Conservation (phyloP, 176 grass and related monocot genomes). For the Pontederia crassipes region DNA sequence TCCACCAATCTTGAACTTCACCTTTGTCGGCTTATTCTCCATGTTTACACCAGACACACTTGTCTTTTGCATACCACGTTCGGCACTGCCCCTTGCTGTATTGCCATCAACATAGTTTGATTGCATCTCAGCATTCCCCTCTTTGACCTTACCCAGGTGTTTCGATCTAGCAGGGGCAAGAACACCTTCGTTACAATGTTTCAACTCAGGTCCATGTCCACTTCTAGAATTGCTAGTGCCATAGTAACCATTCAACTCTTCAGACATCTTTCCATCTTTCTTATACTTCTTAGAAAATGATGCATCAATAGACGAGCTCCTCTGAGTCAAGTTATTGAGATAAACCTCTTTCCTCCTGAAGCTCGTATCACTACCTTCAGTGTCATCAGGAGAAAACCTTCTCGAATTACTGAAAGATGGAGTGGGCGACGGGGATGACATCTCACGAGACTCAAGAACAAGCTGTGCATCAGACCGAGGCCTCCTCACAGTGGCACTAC, state of each 20-base stretch:
- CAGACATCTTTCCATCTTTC: slow-evolving; percentile 32
- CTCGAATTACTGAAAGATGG: slow-evolving; percentile 26
- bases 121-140: not conserved
- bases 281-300: slow-evolving; percentile 28
- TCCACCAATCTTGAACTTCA: slow-evolving; percentile 78
- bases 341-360: slow-evolving; percentile 54
- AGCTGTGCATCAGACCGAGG: slow-evolving; percentile 47
- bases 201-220: slow-evolving; percentile 15
- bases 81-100: not conserved
- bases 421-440: not conserved
- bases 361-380: slow-evolving; percentile 6
- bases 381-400: slow-evolving; percentile 4
- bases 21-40: slow-evolving; percentile 48
- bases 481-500: slow-evolving; percentile 42
- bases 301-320: slow-evolving; percentile 17
- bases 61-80: not conserved
- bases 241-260: slow-evolving; percentile 19
- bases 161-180: slow-evolving; percentile 32
- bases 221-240: slow-evolving; percentile 19
- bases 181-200: slow-evolving; percentile 22
- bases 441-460: slow-evolving; percentile 30
- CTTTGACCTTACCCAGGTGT: slow-evolving; percentile 7
- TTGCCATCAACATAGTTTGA: slow-evolving; percentile 17
- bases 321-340: slow-evolving; percentile 33
- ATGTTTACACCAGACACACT: slow-evolving; percentile 13